A percentile compares a stretch with the other conserved stretches of the same genome.
phyloP scores from a whole-genome alignment of 495 filamentous ascomycete genomes.

The Penicillium ochrochloron region DNA sequence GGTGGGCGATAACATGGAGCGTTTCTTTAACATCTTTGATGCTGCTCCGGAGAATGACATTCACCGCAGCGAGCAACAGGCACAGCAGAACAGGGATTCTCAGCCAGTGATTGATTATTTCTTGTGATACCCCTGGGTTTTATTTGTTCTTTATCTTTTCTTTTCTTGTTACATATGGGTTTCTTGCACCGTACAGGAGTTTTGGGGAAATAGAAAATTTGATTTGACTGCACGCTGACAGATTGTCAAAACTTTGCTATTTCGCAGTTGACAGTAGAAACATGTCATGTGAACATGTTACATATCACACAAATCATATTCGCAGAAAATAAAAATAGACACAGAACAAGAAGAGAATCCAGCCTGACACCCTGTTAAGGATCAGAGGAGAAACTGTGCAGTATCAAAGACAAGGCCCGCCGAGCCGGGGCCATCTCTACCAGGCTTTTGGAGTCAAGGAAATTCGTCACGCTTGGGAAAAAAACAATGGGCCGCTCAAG shows the following conservation, averaged over 20 bases:
- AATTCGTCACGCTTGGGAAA: conserved; percentile 42
- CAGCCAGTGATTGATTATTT: conserved; percentile 74
- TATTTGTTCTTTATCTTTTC: conserved; percentile 19
- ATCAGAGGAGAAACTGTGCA: conserved; percentile 24
- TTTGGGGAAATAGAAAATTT: conserved; percentile 31
- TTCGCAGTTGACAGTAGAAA: conserved; percentile 28
- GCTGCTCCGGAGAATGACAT: conserved; percentile 94
- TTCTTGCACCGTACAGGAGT: conserved; percentile 38
- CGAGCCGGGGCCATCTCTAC: conserved; percentile 24
- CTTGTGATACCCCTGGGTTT: conserved; percentile 60
- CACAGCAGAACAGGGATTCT: conserved; percentile 61
- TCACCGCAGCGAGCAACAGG: conserved; percentile 74
- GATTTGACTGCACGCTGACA: conserved; percentile 34
- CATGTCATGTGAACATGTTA: conserved; percentile 15
- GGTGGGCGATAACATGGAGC: conserved; percentile 87
- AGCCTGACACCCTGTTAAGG: conserved; percentile 25
- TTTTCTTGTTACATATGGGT: conserved; percentile 22
- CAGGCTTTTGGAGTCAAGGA: conserved; percentile 36
- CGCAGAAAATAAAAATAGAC: conserved; percentile 15
- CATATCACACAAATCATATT: conserved; percentile 7
- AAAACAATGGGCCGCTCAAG: conserved; percentile 35
- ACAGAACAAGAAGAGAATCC: conserved; percentile 19
- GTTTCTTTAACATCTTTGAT: conserved; percentile 96
- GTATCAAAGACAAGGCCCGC: conserved; percentile 20
- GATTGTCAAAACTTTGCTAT: conserved; percentile 14